A percentile compares a stretch with the other conserved stretches of the same genome.
These are phyloP conservation scores for Elsinoe batatas DNA, from an alignment of 2,329 filamentous ascomycete genomes.

Conservation along the genomic window DNA sequence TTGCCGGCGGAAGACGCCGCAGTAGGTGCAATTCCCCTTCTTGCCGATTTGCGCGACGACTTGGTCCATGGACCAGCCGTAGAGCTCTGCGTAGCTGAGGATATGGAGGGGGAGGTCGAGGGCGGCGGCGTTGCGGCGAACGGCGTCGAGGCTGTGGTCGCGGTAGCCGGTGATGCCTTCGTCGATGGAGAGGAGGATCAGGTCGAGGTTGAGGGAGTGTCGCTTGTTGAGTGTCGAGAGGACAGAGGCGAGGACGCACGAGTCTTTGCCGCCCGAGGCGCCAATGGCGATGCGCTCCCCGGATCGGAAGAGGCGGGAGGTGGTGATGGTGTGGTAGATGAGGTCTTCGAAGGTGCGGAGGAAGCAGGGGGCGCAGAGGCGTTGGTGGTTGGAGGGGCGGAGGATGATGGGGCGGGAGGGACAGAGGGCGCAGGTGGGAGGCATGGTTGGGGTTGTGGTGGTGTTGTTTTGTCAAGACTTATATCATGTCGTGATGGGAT, in stretches of 20 bases:
- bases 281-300: conserved; percentile 90
- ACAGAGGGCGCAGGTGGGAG: conserved; percentile 55
- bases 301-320: conserved; percentile 66
- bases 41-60: conserved; percentile 94
- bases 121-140: conserved; percentile 84
- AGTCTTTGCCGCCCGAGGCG: conserved; percentile 94
- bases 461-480: background rate
- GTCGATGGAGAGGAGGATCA: conserved; percentile 84
- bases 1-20: conserved; percentile 89
- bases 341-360: conserved; percentile 81
- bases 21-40: conserved; percentile 98
- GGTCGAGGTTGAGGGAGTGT: conserved; percentile 73
- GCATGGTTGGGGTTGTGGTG: conserved; percentile 44
- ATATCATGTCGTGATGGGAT: background rate
- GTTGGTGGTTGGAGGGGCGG: conserved; percentile 87
- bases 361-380: conserved; percentile 86
- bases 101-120: conserved; percentile 89
- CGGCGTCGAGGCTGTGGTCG: conserved; percentile 91
- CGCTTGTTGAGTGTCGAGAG: conserved; percentile 90
- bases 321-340: conserved; percentile 82
- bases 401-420: conserved; percentile 76
- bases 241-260: conserved; percentile 87
- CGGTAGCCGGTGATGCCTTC: conserved; percentile 96
- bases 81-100: conserved; percentile 84
- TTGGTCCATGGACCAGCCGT: conserved; percentile 99